These are phyloP conservation scores for Ceratobasidium sp. DNA, from an alignment of 1,284 basidiomycete genomes.

Conservation along the genomic window DNA sequence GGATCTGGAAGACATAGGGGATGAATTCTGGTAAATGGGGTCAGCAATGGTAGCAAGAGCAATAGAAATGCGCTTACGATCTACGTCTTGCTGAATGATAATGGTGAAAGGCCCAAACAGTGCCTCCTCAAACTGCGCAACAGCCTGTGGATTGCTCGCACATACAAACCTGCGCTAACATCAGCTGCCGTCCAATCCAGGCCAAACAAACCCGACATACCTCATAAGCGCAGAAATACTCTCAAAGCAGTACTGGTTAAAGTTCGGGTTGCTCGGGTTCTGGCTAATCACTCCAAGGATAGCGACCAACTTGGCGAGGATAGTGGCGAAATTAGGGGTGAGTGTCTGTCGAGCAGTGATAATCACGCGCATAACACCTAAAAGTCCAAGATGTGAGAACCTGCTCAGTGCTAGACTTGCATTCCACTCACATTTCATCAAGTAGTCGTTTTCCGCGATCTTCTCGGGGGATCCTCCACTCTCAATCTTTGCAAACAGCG, in stretches of 20 bases:
- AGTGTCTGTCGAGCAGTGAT: constrained; percentile 86
- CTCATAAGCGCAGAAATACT: constrained; percentile 91
- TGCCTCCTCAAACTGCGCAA: constrained; percentile 81
- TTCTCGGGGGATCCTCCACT: constrained; percentile 88
- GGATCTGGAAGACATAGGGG: constrained; percentile 96
- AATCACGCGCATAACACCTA: constrained; percentile 93
- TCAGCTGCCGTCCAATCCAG: constrained; percentile 8
- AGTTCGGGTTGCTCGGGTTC: constrained; percentile 97
- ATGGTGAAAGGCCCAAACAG: constrained; percentile 91
- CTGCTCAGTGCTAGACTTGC: not conserved
- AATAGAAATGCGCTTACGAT: constrained; percentile 67
- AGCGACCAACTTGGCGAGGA: constrained; percentile 78
- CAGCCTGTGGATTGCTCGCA: constrained; percentile 69
- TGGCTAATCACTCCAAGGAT: constrained; percentile 90
- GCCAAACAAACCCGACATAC: constrained; percentile 55
- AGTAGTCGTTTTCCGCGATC: constrained; percentile 96
- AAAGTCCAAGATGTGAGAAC: not conserved
- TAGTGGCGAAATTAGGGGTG: constrained; percentile 71
- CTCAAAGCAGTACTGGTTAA: constrained; percentile 98
- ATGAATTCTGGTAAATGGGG: constrained; percentile 81
- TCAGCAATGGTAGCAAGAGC: not conserved
- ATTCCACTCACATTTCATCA: constrained; percentile 91
- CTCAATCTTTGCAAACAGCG: constrained; percentile 85
- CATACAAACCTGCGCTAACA: constrained; percentile 74
- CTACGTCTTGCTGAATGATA: constrained; percentile 91